Percentiles rank a stretch among this genome's conserved stretches.
Conservation (phyloP, 1,139 yeast genomes). For the Zygosaccharomyces pseudobailii region DNA sequence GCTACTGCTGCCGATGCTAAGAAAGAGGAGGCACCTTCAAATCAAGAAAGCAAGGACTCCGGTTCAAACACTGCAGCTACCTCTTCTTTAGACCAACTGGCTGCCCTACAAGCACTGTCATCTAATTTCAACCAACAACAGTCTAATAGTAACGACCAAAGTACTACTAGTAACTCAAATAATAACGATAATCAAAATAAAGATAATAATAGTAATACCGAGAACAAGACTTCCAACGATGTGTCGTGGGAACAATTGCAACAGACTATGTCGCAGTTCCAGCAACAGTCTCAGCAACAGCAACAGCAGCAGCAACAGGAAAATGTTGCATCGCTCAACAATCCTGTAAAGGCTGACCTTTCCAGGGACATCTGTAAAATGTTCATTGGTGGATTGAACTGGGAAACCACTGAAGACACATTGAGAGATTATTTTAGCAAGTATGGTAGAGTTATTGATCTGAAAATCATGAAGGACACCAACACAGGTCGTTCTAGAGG, state of each 20-base stretch:
- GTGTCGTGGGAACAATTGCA: conserved; percentile 33
- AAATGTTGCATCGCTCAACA: neutral
- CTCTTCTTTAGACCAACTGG: conserved; percentile 32
- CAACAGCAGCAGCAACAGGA: conserved; percentile 5
- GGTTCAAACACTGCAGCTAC: conserved; percentile 14
- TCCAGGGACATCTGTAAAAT: conserved; percentile 73
- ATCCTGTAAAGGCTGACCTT: conserved; percentile 37
- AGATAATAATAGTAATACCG: conserved; percentile 8
- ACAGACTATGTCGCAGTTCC: conserved; percentile 37
- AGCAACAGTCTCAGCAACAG: conserved; percentile 31
- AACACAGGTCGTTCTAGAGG: conserved; percentile 93
- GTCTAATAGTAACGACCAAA: conserved; percentile 13
- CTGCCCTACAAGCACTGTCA: conserved; percentile 33
- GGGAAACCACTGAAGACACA: conserved; percentile 95
- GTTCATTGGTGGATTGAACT: conserved; percentile 97
- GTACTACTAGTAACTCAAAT: conserved; percentile 10
- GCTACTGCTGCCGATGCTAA: conserved; percentile 7
- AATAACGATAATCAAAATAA: conserved; percentile 13
- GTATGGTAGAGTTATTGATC: conserved; percentile 85
- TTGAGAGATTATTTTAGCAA: conserved; percentile 78
- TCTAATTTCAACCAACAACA: conserved; percentile 28
- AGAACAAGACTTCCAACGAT: conserved; percentile 10
- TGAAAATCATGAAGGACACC: conserved; percentile 91
- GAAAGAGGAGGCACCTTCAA: conserved; percentile 10
- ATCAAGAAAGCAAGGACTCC: conserved; percentile 14